These are phyloP conservation scores for Haplosporangium gracile DNA, from an alignment of 192 early-diverging fungal species.

Conservation along the genomic window DNA sequence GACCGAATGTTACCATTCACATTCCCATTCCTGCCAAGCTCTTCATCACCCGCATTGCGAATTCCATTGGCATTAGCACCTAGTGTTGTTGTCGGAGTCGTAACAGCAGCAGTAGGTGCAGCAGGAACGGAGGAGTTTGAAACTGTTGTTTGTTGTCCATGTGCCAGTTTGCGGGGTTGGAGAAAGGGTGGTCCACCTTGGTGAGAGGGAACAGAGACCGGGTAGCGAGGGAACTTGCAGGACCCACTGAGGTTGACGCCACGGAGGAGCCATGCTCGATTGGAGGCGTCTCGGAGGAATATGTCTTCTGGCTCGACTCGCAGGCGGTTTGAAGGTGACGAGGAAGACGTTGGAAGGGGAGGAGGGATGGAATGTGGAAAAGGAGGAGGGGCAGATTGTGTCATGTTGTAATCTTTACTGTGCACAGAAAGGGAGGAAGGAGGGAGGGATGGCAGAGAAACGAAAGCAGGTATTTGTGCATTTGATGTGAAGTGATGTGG, in stretches of 20 bases:
- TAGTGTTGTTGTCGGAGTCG: not conserved
- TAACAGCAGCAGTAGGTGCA: not conserved
- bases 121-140: not conserved
- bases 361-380: not conserved
- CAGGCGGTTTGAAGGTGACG: conserved; percentile 15
- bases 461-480: not conserved
- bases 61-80: not conserved
- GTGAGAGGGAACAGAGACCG: conserved; percentile 46
- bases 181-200: conserved; percentile 27
- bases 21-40: not conserved
- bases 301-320: conserved; percentile 21
- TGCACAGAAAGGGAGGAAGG: not conserved
- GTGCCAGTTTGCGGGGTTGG: not conserved
- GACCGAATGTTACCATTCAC: not conserved
- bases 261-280: conserved; percentile 66
- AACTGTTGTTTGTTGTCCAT: not conserved
- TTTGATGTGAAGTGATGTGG: not conserved
- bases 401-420: not conserved
- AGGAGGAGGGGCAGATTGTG: not conserved
- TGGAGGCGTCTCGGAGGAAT: conserved; percentile 31
- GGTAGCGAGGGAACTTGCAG: conserved; percentile 64
- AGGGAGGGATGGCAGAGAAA: not conserved
- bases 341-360: not conserved
- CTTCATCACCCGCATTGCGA: not conserved
- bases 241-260: conserved; percentile 69